Percentiles rank a stretch among this genome's conserved stretches.
Conservation (phyloP, 371 early-diverging fungal species). For the Rhizopus stolonifer region DNA sequence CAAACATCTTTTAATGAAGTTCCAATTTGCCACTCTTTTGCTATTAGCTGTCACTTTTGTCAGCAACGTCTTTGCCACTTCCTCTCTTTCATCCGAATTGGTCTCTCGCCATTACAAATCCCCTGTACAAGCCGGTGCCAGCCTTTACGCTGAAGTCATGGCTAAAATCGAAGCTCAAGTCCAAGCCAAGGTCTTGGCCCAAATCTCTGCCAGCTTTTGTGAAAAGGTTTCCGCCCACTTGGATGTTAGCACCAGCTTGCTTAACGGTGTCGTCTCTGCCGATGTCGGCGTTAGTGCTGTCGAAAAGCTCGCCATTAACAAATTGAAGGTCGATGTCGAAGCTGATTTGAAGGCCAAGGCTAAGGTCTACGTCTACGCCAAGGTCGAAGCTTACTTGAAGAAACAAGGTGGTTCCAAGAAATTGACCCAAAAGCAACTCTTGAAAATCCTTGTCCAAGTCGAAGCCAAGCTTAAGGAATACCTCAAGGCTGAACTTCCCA, state of each 20-base stretch:
- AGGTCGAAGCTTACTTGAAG: slow-evolving; percentile 23
- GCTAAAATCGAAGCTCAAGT: slow-evolving; percentile 12
- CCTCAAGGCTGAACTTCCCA: slow-evolving; percentile 25
- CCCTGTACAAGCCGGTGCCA: slow-evolving; percentile 14
- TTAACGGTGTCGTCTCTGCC: slow-evolving; percentile 23
- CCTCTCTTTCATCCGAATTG: neutral
- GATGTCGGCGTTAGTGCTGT: slow-evolving; percentile 19
- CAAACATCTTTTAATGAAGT: slow-evolving; percentile 9
- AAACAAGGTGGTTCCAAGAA: slow-evolving; percentile 5
- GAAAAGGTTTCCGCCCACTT: slow-evolving; percentile 10
- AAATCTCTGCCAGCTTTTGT: slow-evolving; percentile 18
- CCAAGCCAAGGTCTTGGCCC: slow-evolving; percentile 12
- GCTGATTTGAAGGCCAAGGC: slow-evolving; percentile 15
- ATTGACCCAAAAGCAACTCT: slow-evolving; percentile 21
- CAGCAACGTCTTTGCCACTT: slow-evolving; percentile 3
- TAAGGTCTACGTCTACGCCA: slow-evolving; percentile 22
- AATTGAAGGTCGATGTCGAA: slow-evolving; percentile 16
- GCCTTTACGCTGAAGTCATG: slow-evolving; percentile 19
- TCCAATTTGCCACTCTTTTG: slow-evolving; percentile 7
- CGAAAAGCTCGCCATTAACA: slow-evolving; percentile 23
- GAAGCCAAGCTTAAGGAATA: slow-evolving; percentile 23
- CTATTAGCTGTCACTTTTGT: slow-evolving; percentile 4
- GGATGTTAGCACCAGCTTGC: slow-evolving; percentile 14
- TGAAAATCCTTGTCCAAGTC: slow-evolving; percentile 20
- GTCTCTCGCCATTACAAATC: slow-evolving; percentile 2